Conservation (phyloP, 352 stramenopile genomes). For the Aphanomyces stellatus region DNA sequence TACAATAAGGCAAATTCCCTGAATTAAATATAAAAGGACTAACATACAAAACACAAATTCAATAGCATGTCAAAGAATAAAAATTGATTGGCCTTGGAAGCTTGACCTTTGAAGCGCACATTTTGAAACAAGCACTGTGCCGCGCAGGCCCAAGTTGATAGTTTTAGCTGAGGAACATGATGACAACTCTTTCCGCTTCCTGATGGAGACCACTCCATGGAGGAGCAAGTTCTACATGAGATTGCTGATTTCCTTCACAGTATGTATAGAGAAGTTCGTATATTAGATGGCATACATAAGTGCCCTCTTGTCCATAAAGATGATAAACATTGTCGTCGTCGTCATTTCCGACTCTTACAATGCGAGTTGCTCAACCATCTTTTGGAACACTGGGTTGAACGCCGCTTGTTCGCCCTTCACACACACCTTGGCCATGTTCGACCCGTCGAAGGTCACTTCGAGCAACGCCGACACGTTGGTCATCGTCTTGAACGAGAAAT, state of each 20-base stretch:
- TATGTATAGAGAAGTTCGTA: background rate
- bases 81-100: background rate
- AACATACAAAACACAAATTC: too few relatives aligned
- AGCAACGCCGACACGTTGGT: slow-evolving; percentile 89
- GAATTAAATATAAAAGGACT: background rate
- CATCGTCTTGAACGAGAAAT: slow-evolving; percentile 92
- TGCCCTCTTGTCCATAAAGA: too few relatives aligned
- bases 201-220: slow-evolving; percentile 12
- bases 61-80: background rate
- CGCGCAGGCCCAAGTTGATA: background rate
- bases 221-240: slow-evolving; percentile 23
- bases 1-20: background rate
- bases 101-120: too few relatives aligned
- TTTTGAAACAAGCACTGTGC: slow-evolving; percentile 14
- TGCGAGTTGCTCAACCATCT: slow-evolving; percentile 70
- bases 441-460: slow-evolving; percentile 93
- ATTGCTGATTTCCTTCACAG: slow-evolving; percentile 22
- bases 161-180: slow-evolving; percentile 16
- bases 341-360: background rate
- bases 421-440: slow-evolving; percentile 88
- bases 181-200: slow-evolving; percentile 19
- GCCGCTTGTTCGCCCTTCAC: slow-evolving; percentile 91
- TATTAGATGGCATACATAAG: background rate
- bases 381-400: slow-evolving; percentile 84
- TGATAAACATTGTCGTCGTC: too few relatives aligned